phyloP scores from a whole-genome alignment of 352 stramenopile genomes.

The Phytophthora aleatoria region DNA sequence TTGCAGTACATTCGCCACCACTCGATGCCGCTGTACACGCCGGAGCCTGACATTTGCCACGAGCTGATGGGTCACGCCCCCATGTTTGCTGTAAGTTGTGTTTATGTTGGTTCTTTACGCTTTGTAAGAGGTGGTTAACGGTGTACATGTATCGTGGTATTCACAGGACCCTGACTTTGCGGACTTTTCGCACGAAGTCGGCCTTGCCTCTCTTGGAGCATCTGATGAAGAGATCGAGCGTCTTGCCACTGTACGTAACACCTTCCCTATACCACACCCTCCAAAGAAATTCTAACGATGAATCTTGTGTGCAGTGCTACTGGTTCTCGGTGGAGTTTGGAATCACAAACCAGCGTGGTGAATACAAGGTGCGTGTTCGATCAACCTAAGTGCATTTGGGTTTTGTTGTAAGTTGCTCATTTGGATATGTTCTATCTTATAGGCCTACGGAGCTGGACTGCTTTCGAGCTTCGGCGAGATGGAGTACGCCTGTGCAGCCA shows the following conservation, averaged over 20 bases:
- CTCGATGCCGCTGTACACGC: constrained; percentile 96
- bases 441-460: constrained; percentile 95
- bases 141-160: not conserved
- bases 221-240: constrained; percentile 95
- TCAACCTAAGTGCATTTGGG: not conserved
- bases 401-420: not conserved
- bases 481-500: constrained; percentile 92
- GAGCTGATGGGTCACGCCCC: constrained; percentile 96
- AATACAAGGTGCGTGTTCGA: constrained; percentile 82
- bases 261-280: not conserved
- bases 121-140: not conserved
- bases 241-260: constrained; percentile 80
- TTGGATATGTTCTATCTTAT: not conserved
- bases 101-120: not conserved
- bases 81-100: constrained; percentile 91
- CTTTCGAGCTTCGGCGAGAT: constrained; percentile 98
- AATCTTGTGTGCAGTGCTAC: constrained; percentile 82
- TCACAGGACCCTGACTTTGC: constrained; percentile 95
- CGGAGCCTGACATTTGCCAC: constrained; percentile 98
- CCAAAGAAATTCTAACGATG: constrained; percentile 3
- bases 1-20: constrained; percentile 94
- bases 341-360: constrained; percentile 91
- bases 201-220: constrained; percentile 94
- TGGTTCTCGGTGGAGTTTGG: constrained; percentile 99
- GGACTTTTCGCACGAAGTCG: constrained; percentile 97